Percentiles rank a stretch among this genome's conserved stretches.
Evolutionary conservation across 2,329 filamentous ascomycete species (phyloP).

Genomic region (Pestalotiopsis sp.): DNA sequence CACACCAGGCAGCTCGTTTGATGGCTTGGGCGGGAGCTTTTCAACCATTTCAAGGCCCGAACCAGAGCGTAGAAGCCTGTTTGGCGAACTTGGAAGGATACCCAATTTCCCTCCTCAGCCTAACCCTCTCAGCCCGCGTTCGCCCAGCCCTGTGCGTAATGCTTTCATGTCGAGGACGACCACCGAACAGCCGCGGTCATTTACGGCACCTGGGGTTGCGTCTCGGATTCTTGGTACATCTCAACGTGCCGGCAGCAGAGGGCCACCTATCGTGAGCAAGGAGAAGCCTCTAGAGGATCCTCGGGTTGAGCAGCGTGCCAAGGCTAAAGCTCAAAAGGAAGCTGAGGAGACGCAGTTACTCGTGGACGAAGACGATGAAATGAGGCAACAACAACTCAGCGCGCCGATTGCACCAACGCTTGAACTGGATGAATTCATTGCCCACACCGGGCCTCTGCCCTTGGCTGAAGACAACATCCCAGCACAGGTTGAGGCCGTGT

Average conservation of each 20-base stretch:
- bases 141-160: slow-evolving; percentile 71
- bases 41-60: slow-evolving; percentile 49
- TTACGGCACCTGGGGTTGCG: slow-evolving; percentile 63
- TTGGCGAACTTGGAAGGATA: slow-evolving; percentile 56
- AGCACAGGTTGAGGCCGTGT: slow-evolving; percentile 67
- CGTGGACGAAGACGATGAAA: slow-evolving; percentile 71
- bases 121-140: slow-evolving; percentile 63
- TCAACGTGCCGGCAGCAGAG: slow-evolving; percentile 39
- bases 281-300: slow-evolving; percentile 45
- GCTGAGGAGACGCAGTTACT: slow-evolving; percentile 60
- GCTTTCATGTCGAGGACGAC: slow-evolving; percentile 54
- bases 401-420: slow-evolving; percentile 64
- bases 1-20: slow-evolving; percentile 64
- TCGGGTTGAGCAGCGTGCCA: slow-evolving; percentile 53
- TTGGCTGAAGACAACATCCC: slow-evolving; percentile 60
- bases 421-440: slow-evolving; percentile 69
- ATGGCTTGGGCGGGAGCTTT: slow-evolving; percentile 46
- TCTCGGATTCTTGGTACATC: slow-evolving; percentile 52
- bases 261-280: slow-evolving; percentile 42
- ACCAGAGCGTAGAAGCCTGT: slow-evolving; percentile 49
- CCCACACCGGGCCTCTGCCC: slow-evolving; percentile 56
- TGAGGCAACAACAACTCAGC: slow-evolving; percentile 64
- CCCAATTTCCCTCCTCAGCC: slow-evolving; percentile 61
- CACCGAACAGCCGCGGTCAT: slow-evolving; percentile 56
- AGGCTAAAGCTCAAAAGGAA: slow-evolving; percentile 56